These are phyloP conservation scores for Lepidium didymum DNA, from an alignment of 345 rosid species.

Conservation along the genomic window DNA sequence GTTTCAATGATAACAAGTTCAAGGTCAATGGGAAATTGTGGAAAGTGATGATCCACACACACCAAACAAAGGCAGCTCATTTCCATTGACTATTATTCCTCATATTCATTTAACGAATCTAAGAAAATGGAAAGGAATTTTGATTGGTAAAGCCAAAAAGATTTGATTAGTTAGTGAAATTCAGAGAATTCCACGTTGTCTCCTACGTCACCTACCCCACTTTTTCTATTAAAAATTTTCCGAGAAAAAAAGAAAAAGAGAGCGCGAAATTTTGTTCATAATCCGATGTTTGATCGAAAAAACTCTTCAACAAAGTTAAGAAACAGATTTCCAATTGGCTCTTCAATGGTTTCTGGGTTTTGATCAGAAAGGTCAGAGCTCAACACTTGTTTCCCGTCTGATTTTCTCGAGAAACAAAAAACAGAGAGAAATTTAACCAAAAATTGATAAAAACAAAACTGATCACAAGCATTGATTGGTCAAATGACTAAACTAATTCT, in stretches of 20 bases:
- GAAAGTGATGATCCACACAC: constrained; percentile 14
- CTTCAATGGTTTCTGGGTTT: background rate
- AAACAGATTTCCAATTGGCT: background rate
- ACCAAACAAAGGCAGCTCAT: constrained; percentile 3
- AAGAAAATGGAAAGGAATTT: background rate
- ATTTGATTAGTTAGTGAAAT: background rate
- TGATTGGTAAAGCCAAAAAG: background rate
- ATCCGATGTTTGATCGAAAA: constrained; percentile 1
- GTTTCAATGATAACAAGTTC: background rate
- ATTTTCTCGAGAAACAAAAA: constrained; percentile 24
- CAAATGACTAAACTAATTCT: background rate
- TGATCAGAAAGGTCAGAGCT: background rate
- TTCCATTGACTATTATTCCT: constrained; percentile 10
- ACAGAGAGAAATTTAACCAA: background rate
- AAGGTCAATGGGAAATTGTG: constrained; percentile 14
- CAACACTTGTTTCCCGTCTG: background rate
- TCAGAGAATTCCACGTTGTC: background rate
- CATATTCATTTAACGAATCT: background rate
- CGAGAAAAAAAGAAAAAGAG: background rate
- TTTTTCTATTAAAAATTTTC: background rate
- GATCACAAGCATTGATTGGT: background rate
- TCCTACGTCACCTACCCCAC: constrained; percentile 5
- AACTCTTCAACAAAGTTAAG: background rate
- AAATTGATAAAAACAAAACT: background rate
- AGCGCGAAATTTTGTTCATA: constrained; percentile 2